Percentiles rank a stretch among this genome's conserved stretches.
Conservation (phyloP, 352 stramenopile genomes). For the Pythium apleroticum region DNA sequence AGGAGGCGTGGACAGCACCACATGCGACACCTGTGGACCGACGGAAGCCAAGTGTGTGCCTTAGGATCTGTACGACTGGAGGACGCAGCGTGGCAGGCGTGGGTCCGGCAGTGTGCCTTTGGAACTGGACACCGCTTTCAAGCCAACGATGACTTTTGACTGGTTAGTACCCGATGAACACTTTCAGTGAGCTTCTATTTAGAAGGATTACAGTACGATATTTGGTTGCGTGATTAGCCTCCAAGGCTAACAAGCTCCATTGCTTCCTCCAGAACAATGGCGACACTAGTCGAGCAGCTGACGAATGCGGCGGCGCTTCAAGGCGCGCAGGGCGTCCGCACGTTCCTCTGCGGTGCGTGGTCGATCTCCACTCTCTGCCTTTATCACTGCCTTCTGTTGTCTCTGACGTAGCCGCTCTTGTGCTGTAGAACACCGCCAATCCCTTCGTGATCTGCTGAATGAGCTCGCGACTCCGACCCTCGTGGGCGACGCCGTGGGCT, state of each 20-base stretch:
- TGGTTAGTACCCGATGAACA: too few relatives aligned
- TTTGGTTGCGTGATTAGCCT: too few relatives aligned
- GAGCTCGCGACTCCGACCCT: slow-evolving; percentile 31
- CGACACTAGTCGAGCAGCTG: slow-evolving; percentile 4
- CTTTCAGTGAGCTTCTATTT: too few relatives aligned
- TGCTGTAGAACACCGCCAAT: slow-evolving; percentile 39
- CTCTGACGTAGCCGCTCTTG: background rate
- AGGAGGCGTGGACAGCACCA: too few relatives aligned
- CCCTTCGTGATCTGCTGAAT: slow-evolving; percentile 31
- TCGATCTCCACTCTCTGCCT: background rate
- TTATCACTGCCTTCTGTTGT: background rate
- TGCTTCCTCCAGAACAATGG: background rate
- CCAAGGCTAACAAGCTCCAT: background rate
- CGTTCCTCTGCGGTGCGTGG: slow-evolving; percentile 37
- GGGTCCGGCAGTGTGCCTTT: too few relatives aligned
- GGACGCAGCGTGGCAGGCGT: too few relatives aligned
- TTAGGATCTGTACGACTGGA: too few relatives aligned
- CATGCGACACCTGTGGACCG: too few relatives aligned
- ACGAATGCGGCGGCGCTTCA: slow-evolving; percentile 17
- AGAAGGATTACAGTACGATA: too few relatives aligned
- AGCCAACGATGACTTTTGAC: too few relatives aligned
- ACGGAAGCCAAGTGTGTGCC: too few relatives aligned
- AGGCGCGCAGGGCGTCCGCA: slow-evolving; percentile 42
- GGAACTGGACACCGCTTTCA: too few relatives aligned
- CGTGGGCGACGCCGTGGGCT: slow-evolving; percentile 25